Conservation (phyloP, 2,329 filamentous ascomycete genomes). For the Chaetomiaceae sp. region DNA sequence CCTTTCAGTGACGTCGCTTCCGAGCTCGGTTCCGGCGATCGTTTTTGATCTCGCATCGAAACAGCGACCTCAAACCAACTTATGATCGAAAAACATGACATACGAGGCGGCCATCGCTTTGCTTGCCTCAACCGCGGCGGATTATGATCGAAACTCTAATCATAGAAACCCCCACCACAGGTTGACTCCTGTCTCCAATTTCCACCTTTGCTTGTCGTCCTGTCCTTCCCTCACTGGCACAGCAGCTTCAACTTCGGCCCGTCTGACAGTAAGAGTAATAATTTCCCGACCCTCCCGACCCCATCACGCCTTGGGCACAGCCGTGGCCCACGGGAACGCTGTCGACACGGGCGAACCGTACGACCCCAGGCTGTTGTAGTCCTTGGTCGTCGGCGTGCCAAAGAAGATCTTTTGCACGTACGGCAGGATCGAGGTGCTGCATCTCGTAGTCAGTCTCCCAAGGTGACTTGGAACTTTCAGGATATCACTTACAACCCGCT, state of each 20-base stretch:
- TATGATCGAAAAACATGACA: too few relatives aligned
- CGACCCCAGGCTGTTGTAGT: constrained; percentile 41
- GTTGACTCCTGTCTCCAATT: too few relatives aligned
- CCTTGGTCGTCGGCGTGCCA: constrained; percentile 41
- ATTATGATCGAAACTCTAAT: too few relatives aligned
- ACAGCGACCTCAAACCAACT: not conserved
- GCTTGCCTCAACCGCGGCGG: too few relatives aligned
- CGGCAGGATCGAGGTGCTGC: constrained; percentile 41
- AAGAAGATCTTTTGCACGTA: constrained; percentile 46
- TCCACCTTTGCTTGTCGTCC: too few relatives aligned
- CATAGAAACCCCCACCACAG: too few relatives aligned
- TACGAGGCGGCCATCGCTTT: too few relatives aligned
- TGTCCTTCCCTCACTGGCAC: too few relatives aligned
- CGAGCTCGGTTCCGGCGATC: not conserved
- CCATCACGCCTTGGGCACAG: constrained; percentile 29
- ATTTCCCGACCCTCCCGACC: not conserved
- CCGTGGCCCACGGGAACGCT: constrained; percentile 43
- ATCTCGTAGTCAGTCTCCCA: not conserved
- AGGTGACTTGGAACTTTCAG: too few relatives aligned
- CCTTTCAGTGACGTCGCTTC: constrained; percentile 4
- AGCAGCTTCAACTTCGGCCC: constrained; percentile 9
- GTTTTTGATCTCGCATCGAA: not conserved
- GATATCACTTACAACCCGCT: constrained; percentile 42
- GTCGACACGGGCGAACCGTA: constrained; percentile 42
- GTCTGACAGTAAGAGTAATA: not conserved